Percentiles rank a stretch among this genome's conserved stretches.
Evolutionary conservation across 108 stramenopile species (phyloP).

Genomic region (Skeletonema potamos): DNA sequence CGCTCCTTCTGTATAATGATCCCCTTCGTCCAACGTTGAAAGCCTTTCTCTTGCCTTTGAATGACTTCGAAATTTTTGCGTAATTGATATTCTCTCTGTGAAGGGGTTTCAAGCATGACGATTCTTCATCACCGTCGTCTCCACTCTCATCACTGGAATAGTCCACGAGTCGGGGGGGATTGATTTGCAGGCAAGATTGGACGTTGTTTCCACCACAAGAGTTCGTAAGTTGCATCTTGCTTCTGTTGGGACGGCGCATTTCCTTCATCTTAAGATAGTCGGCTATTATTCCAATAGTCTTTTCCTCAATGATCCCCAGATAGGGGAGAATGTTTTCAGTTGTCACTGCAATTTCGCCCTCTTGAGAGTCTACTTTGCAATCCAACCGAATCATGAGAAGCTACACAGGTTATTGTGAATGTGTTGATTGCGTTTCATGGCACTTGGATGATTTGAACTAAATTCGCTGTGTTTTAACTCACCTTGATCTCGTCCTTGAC

Average conservation of each 20-base stretch:
- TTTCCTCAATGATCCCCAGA: conserved; percentile 78
- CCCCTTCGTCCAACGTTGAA: neutral
- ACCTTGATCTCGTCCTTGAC: conserved; percentile 69
- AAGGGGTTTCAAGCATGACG: conserved; percentile 28
- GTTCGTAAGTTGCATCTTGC: conserved; percentile 17
- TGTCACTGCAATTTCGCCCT: conserved; percentile 54
- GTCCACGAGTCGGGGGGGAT: conserved; percentile 81
- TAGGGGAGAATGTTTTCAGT: conserved; percentile 80
- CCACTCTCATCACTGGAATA: conserved; percentile 64
- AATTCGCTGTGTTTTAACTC: neutral
- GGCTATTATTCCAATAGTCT: conserved; percentile 59
- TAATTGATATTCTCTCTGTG: conserved; percentile 67
- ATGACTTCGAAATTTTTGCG: conserved; percentile 28
- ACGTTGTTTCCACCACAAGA: conserved; percentile 49
- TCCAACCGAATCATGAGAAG: conserved; percentile 53
- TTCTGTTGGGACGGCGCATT: neutral
- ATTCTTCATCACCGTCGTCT: conserved; percentile 33
- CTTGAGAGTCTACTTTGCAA: conserved; percentile 23
- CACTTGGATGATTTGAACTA: neutral
- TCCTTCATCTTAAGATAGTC: conserved; percentile 33
- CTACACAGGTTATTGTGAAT: conserved; percentile 7
- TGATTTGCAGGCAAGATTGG: conserved; percentile 53
- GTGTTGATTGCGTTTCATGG: no score
- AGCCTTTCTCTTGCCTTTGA: neutral
- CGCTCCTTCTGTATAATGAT: neutral